Base-by-base conservation (phyloP, 192 early-diverging fungal genomes). In the Mortierella alpina region DNA sequence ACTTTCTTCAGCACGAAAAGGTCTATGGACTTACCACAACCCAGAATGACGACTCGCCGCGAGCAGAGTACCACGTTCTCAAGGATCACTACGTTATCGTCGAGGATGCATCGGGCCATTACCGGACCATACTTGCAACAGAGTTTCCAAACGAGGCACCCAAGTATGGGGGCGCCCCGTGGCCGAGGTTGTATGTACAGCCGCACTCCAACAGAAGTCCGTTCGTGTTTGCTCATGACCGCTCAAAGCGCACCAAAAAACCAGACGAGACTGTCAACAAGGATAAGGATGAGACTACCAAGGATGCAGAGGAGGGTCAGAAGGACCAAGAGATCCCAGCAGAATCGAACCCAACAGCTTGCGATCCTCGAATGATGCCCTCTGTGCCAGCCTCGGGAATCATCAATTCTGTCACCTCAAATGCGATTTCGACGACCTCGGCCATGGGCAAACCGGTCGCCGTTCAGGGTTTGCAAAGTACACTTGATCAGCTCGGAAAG, bases 401-500 rank as follows among this genome's bases (percentile, higher is more conserved):
- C 13, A 52, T 55, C 57, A 65, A 66, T 17, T 79, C 76, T 6
- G 47, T 79, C 40, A 79, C 58, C 0, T 79, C 76, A 1, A 65
- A 60, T 31, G 41, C 56, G 10, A 46, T 66, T 14, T 62, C 76
- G 5, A 72, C 69, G 10, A 79, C 64, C 8, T 62, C 73, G 2
- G 53, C 52, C 6, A 59, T 62, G 12, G 59, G 52, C 9, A 62
- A 67, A 17, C 40, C 45, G 9, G 23, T 22, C 14, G n/a, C 11
- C 20, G 11, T 20, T 9, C 64, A 66, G 20, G 48, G 41, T 1
- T 18, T 59, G 18, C 68, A 60, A 18, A n/a, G 48, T 39, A 22
- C 13, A 14, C 76, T 79, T 13, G 68, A 72, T 39, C 68, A 79
- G 31, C 64, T 79, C 54, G 76, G 65, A 15, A 79, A 72, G 39